These are phyloP conservation scores for Pythium monospermum DNA, from an alignment of 352 stramenopile species.

Conservation along the genomic window DNA sequence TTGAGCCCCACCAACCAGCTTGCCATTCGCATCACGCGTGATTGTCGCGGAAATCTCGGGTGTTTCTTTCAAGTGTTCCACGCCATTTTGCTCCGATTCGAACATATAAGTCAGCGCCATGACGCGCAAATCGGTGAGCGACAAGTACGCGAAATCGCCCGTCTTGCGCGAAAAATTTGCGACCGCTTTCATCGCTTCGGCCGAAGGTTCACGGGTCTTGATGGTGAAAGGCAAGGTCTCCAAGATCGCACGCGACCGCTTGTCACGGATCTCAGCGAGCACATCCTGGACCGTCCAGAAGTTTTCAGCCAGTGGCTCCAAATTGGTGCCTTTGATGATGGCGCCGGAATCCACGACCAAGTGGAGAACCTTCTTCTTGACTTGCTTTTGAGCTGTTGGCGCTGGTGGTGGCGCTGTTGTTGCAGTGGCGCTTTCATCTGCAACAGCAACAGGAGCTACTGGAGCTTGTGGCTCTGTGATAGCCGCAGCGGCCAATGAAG, in stretches of 20 bases:
- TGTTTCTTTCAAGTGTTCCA: conserved; percentile 61
- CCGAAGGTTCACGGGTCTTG: conserved; percentile 73
- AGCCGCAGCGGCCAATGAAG: conserved; percentile 10
- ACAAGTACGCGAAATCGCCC: conserved; percentile 81
- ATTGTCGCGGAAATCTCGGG: conserved; percentile 67
- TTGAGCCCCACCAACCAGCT: conserved; percentile 48
- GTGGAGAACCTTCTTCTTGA: conserved; percentile 72
- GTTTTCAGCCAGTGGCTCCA: conserved; percentile 74
- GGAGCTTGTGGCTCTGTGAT: not conserved
- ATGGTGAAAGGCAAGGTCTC: conserved; percentile 73
- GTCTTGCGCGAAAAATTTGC: conserved; percentile 83
- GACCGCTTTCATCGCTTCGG: conserved; percentile 72
- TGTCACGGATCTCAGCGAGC: conserved; percentile 79
- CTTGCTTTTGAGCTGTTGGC: no score
- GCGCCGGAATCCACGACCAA: conserved; percentile 83
- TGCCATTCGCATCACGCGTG: conserved; percentile 56
- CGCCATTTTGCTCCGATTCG: conserved; percentile 68
- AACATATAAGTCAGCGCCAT: conserved; percentile 87
- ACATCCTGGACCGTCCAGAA: conserved; percentile 87
- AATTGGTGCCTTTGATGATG: conserved; percentile 85
- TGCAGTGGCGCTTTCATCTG: no score
- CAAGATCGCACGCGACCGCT: conserved; percentile 60
- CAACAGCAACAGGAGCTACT: not conserved
- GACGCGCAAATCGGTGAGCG: conserved; percentile 81
- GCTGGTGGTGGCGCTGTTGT: no score